Evolutionary conservation across 768 basidiomycete genomes (phyloP).

Genomic region (Boletus tylopilopsis): DNA sequence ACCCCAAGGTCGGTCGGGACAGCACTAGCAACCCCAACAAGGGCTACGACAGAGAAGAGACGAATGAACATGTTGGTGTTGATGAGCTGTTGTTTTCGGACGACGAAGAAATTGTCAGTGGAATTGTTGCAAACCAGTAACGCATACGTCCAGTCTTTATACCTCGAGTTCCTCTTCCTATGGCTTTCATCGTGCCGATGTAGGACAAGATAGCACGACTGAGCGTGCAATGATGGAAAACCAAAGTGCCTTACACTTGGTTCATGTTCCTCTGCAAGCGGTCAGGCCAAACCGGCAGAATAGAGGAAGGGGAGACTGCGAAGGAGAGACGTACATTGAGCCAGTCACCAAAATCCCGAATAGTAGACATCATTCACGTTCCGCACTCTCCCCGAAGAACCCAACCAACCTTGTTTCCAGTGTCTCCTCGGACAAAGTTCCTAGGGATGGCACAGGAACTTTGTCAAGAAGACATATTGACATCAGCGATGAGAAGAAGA

Average conservation of each 20-base stretch:
- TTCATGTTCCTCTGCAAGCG: neutral
- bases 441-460: neutral
- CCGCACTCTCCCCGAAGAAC: neutral
- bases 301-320: neutral
- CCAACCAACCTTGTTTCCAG: neutral
- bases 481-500: neutral
- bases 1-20: neutral
- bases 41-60: conserved; percentile 1
- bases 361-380: neutral
- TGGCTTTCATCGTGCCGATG: neutral
- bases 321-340: neutral
- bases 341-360: neutral
- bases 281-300: neutral
- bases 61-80: conserved; percentile 1
- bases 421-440: neutral
- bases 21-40: conserved; percentile 3
- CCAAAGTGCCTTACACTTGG: neutral
- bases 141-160: neutral
- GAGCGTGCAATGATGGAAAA: neutral
- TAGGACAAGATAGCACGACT: neutral
- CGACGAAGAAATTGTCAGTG: neutral
- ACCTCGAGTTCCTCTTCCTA: neutral
- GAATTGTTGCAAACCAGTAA: neutral
- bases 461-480: too few species aligned
- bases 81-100: neutral